These are phyloP conservation scores for Schwanniomyces sp. DNA, from an alignment of 805 yeast species.

Conservation along the genomic window DNA sequence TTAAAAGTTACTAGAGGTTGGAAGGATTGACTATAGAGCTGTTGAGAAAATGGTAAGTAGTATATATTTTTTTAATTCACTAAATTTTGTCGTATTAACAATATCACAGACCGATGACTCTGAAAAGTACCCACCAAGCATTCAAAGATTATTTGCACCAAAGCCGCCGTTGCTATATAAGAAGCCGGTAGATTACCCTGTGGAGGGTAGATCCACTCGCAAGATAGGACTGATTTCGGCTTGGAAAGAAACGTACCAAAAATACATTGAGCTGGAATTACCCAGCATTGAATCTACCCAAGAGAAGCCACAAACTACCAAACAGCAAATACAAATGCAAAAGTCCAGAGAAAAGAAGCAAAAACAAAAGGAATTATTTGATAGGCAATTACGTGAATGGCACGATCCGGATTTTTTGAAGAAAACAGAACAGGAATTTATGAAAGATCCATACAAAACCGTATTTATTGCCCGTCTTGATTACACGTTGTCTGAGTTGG, in stretches of 20 bases:
- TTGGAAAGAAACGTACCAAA: constrained; percentile 19
- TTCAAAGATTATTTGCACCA: constrained; percentile 57
- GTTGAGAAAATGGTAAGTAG: constrained; percentile 1
- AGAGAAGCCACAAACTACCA: constrained; percentile 1
- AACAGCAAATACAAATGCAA: constrained; percentile 3
- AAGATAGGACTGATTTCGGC: constrained; percentile 46
- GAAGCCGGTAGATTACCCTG: constrained; percentile 50
- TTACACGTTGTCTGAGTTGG: constrained; percentile 64
- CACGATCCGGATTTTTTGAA: constrained; percentile 27
- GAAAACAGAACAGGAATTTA: constrained; percentile 25
- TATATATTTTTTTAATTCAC: background rate
- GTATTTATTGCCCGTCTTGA: constrained; percentile 75
- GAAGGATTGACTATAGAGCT: background rate
- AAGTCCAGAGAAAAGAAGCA: constrained; percentile 5
- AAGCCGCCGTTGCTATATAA: constrained; percentile 54
- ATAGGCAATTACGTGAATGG: constrained; percentile 32
- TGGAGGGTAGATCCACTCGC: constrained; percentile 47
- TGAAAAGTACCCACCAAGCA: constrained; percentile 35
- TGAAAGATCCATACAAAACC: constrained; percentile 71
- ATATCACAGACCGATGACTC: constrained; percentile 14
- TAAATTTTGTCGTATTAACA: background rate
- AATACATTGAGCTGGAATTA: constrained; percentile 26
- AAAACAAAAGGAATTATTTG: constrained; percentile 12
- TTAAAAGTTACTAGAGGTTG: background rate
- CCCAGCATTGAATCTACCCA: background rate